Conservation (phyloP, 2,329 filamentous ascomycete species). For the Fusarium sp. region DNA sequence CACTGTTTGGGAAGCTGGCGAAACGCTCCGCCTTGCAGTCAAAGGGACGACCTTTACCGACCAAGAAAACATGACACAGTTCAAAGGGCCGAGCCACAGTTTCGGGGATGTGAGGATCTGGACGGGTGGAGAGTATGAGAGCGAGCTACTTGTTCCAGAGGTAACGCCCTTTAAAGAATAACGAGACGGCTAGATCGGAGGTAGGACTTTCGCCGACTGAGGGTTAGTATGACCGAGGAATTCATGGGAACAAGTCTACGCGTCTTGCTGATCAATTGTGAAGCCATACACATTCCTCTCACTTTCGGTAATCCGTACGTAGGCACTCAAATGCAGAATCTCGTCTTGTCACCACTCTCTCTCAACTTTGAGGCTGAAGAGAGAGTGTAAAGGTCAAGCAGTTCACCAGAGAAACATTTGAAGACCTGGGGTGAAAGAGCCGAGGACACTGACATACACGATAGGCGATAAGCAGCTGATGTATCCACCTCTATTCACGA, state of each 20-base stretch:
- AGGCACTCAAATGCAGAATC: too few species aligned
- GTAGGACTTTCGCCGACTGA: too few species aligned
- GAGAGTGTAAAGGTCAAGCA: too few species aligned
- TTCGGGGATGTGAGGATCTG: constrained; percentile 13
- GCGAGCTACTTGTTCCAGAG: not conserved
- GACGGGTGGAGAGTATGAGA: not conserved
- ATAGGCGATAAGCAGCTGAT: too few species aligned
- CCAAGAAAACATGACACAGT: not conserved
- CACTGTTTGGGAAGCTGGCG: constrained; percentile 13
- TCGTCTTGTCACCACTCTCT: too few species aligned
- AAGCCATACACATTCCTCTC: too few species aligned
- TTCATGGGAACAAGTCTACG: not conserved
- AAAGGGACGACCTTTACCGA: constrained; percentile 10
- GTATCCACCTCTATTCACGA: too few species aligned
- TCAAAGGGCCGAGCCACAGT: constrained; percentile 10
- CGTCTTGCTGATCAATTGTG: too few species aligned
- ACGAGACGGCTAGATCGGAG: not conserved
- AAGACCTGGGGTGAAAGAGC: too few species aligned
- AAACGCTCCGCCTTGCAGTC: constrained; percentile 7
- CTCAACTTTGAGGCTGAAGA: too few species aligned
- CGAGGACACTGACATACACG: too few species aligned
- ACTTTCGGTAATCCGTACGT: not conserved
- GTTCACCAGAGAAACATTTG: too few species aligned
- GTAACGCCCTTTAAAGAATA: not conserved
- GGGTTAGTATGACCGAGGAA: not conserved